Percentiles rank a stretch among this genome's conserved stretches.
These are phyloP conservation scores for Plasmodium malariae DNA, from an alignment of 169 alveolate species.

Conservation along the genomic window DNA sequence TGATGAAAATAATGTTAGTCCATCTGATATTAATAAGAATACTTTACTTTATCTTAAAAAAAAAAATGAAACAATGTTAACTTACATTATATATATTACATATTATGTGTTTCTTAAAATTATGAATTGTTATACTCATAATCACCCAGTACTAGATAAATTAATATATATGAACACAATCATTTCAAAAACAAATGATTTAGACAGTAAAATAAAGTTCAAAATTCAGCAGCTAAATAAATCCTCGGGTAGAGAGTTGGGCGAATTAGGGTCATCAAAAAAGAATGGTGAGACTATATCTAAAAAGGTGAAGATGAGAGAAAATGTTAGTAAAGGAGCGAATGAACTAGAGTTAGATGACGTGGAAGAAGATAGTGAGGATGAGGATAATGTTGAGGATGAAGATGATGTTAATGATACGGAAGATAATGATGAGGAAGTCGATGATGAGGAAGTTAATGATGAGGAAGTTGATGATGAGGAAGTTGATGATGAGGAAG, in stretches of 20 bases:
- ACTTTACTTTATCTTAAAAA: constrained; percentile 79
- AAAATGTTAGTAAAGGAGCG: neutral
- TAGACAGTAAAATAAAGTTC: constrained; percentile 72
- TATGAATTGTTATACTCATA: constrained; percentile 75
- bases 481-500: neutral
- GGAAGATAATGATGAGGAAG: constrained; percentile 9
- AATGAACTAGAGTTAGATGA: neutral
- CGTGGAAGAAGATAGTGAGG: constrained; percentile 4
- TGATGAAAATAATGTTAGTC: constrained; percentile 67
- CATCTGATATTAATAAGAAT: constrained; percentile 73
- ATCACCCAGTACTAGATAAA: constrained; percentile 83
- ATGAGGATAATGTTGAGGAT: constrained; percentile 35
- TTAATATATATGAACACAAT: constrained; percentile 77
- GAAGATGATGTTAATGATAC: constrained; percentile 12
- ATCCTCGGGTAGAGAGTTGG: constrained; percentile 5
- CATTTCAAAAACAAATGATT: constrained; percentile 64
- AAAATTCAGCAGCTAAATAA: constrained; percentile 73
- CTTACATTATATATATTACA: constrained; percentile 79
- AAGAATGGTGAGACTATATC: neutral
- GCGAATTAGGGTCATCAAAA: neutral
- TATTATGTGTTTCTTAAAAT: constrained; percentile 81
- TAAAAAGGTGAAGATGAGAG: neutral
- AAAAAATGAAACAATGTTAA: constrained; percentile 81
- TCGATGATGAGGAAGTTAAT: neutral
- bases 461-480: constrained; percentile 1